Evolutionary conservation across 176 grass and related monocot species (phyloP).

Genomic region (Themeda triandra): DNA sequence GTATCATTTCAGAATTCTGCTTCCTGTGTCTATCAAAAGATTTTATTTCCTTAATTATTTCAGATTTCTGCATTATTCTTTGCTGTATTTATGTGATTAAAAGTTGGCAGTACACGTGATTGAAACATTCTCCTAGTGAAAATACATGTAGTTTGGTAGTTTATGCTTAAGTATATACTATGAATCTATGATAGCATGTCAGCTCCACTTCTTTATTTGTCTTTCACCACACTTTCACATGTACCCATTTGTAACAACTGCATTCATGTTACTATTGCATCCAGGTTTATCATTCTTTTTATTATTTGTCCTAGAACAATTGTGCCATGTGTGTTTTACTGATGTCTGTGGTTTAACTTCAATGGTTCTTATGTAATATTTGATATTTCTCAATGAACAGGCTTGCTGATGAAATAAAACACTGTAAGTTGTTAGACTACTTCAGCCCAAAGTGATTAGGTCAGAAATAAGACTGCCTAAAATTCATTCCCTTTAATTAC

Average conservation of each 20-base stretch:
- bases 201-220: constrained; percentile 8
- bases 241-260: neutral
- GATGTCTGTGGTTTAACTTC: neutral
- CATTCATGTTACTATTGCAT: neutral
- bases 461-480: neutral
- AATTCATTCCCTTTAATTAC: neutral
- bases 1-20: neutral
- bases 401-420: constrained; percentile 35
- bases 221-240: constrained; percentile 14
- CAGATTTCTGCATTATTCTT: neutral
- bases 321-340: neutral
- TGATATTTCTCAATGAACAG: constrained; percentile 25
- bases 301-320: neutral
- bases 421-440: constrained; percentile 29
- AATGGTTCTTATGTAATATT: neutral
- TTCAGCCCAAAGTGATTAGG: neutral
- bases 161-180: neutral
- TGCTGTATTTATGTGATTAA: neutral
- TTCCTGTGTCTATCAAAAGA: neutral
- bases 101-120: neutral
- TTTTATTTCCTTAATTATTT: neutral
- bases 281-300: neutral
- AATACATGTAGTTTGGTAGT: neutral
- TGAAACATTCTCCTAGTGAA: neutral
- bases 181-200: neutral